phyloP scores from a whole-genome alignment of 2,329 filamentous ascomycete genomes.

The Diplodia corticola region DNA sequence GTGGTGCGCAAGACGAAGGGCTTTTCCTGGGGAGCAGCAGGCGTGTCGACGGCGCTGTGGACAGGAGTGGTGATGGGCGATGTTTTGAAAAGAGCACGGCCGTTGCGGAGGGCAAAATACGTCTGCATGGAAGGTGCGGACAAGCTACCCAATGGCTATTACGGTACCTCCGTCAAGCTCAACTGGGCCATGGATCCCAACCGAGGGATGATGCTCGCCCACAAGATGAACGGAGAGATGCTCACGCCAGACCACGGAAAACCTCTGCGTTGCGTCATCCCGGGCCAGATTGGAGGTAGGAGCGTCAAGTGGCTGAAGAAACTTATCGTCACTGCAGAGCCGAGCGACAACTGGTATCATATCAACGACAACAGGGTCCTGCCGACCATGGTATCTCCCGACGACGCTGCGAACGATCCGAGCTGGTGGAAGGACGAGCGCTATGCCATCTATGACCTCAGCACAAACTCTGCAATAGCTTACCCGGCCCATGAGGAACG shows the following conservation, averaged over 20 bases:
- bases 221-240: constrained; percentile 85
- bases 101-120: constrained; percentile 70
- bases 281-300: constrained; percentile 86
- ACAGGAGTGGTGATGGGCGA: constrained; percentile 78
- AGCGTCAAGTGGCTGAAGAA: constrained; percentile 92
- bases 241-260: constrained; percentile 83
- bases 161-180: constrained; percentile 83
- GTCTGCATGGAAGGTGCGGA: constrained; percentile 92
- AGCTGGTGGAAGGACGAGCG: constrained; percentile 85
- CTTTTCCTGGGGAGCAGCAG: constrained; percentile 90
- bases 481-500: constrained; percentile 78
- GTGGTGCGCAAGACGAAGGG: constrained; percentile 87
- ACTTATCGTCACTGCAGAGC: constrained; percentile 72
- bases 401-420: constrained; percentile 71
- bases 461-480: constrained; percentile 78
- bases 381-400: constrained; percentile 81
- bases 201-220: constrained; percentile 79
- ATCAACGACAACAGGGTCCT: constrained; percentile 91
- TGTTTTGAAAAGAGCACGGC: constrained; percentile 67
- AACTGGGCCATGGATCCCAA: constrained; percentile 86
- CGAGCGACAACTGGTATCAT: constrained; percentile 94
- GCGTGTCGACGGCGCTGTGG: constrained; percentile 82
- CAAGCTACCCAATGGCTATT: constrained; percentile 82
- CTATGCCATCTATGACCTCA: constrained; percentile 91
- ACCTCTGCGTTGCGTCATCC: constrained; percentile 78